Percentiles rank a stretch among this genome's conserved stretches.
phyloP scores from a whole-genome alignment of 257 asterid genomes.

The Anisodus tanguticus region DNA sequence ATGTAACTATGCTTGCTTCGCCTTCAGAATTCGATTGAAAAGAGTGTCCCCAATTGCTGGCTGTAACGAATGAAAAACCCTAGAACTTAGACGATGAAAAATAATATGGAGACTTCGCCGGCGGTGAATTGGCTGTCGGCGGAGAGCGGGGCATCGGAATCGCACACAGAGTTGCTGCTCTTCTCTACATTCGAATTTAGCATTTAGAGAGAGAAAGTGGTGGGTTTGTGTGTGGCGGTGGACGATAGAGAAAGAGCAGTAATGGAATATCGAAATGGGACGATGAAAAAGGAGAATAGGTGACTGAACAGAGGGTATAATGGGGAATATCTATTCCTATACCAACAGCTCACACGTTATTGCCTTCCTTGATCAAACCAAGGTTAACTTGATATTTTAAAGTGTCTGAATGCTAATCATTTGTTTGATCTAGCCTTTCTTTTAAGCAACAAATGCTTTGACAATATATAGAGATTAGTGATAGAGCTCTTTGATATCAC shows the following conservation, averaged over 20 bases:
- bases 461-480: no score
- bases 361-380: background rate
- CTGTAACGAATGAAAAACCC: constrained; percentile 31
- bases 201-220: constrained; percentile 27
- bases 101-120: background rate
- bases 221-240: constrained; percentile 35
- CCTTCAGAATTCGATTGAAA: constrained; percentile 26
- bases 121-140: background rate
- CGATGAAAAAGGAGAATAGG: constrained; percentile 13
- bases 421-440: no score
- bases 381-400: background rate
- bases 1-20: background rate
- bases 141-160: constrained; percentile 27
- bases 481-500: no score
- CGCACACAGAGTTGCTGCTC: constrained; percentile 9
- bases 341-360: background rate
- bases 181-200: constrained; percentile 32
- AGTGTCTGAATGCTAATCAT: no score
- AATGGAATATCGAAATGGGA: background rate
- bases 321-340: background rate
- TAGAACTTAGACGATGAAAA: constrained; percentile 27
- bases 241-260: constrained; percentile 24
- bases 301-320: background rate
- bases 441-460: no score
- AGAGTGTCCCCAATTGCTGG: background rate